A percentile compares a stretch with the other conserved stretches of the same genome.
Conservation (phyloP, 352 stramenopile genomes). For the Phytophthora brassicae region DNA sequence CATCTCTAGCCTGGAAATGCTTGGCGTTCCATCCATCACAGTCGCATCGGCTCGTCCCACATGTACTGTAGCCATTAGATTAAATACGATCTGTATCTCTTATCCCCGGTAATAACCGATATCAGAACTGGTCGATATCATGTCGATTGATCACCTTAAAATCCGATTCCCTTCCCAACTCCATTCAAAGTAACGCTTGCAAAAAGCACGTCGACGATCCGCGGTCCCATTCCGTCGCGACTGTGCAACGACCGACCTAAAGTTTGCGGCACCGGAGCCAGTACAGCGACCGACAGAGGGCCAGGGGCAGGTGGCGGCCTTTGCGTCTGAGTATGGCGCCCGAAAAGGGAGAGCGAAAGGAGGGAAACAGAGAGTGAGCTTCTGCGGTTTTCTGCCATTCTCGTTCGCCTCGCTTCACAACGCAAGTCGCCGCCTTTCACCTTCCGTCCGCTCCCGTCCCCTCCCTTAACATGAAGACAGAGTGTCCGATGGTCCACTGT, state of each 20-base stretch:
- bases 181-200: no score
- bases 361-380: slow-evolving; percentile 15
- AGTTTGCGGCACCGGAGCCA: background rate
- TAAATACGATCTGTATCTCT: no score
- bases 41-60: no score
- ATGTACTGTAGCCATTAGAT: no score
- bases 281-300: background rate
- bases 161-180: background rate
- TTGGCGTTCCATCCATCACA: background rate
- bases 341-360: slow-evolving; percentile 22
- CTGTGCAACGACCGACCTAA: background rate
- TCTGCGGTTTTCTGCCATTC: slow-evolving; percentile 9
- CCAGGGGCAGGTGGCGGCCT: slow-evolving; percentile 15
- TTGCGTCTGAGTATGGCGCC: slow-evolving; percentile 27
- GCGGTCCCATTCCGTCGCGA: background rate
- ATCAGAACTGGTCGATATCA: no score
- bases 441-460: no score
- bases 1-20: background rate
- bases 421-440: background rate
- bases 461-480: slow-evolving; percentile 25
- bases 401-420: slow-evolving; percentile 8
- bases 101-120: no score
- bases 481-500: slow-evolving; percentile 58
- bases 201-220: background rate
- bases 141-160: no score